Evolutionary conservation across 2,329 filamentous ascomycete genomes (phyloP), one percentile per base, ranked within the genome.

Genomic region (Cytospora leucostoma): DNA sequence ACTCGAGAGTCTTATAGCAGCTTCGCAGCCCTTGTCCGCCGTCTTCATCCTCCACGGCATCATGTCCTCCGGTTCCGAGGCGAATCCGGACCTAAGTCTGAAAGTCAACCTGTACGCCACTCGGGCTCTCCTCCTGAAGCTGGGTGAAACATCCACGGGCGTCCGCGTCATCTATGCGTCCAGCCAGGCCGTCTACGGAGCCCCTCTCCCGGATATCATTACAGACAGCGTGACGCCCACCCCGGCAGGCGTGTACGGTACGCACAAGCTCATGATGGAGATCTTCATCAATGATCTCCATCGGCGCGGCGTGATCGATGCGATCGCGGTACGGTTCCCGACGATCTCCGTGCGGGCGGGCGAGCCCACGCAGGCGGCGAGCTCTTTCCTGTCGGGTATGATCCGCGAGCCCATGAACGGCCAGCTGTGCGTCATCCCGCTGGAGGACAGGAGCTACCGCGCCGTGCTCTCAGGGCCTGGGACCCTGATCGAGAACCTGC

Each of bases 41-140:
- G 79, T 84, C 50, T 88, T 85, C 70, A 79, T 86, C 54, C 81
- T 88, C 63, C 85, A 88, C 69, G 85, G 85, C 51, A 84, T 88
- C 74, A 88, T 88, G 85, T 87, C 84, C 0, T 80, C 80, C 27
- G 85, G 84, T 15, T 81, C 84, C 17, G 86, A 88, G 74, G 82
- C 82, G 11, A 82, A 88, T 56, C 74, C 86, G 77, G 71, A 84
- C 75, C 68, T 65, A n/a, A 65, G 64, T 53, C 52, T 63, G 8
- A 53, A 53, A 19, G 64, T 65, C 2, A 65, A 65, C 49, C 53
- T 65, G 10, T 60, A 65, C 56, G 60, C 64, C 35, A 63, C 64
- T 34, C 64, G 64, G 17, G 61, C 64, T 5, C 56, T 65, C n/a
- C 60, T 65, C 6, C 64, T 65, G 6, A 56, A 53, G 53, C 61